phyloP scores from a whole-genome alignment of 345 rosid species.

The Aquilaria malaccensis region DNA sequence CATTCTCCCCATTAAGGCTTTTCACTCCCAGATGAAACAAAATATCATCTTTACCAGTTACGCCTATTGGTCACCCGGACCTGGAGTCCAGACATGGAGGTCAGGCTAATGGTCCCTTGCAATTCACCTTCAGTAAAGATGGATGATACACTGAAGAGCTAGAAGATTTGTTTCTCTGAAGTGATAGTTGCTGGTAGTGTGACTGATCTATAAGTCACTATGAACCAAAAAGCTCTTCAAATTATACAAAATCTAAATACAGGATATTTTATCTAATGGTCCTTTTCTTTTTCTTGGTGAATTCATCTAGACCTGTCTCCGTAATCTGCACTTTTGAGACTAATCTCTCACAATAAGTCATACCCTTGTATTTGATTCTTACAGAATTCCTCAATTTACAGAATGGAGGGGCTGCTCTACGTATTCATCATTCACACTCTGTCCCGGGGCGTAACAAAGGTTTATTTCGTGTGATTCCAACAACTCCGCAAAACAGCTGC shows the following conservation, averaged over 20 bases:
- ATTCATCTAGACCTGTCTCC: too few relatives aligned
- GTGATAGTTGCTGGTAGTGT: too few relatives aligned
- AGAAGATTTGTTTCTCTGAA: too few relatives aligned
- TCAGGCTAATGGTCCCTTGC: constrained; percentile 24
- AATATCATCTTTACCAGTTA: constrained; percentile 63
- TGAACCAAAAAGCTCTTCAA: too few relatives aligned
- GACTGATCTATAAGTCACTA: too few relatives aligned
- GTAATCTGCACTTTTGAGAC: constrained; percentile 1
- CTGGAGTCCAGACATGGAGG: constrained; percentile 89
- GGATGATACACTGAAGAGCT: too few relatives aligned
- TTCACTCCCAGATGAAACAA: constrained; percentile 46
- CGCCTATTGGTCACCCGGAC: constrained; percentile 68
- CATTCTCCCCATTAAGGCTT: constrained; percentile 48
- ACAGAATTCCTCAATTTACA: constrained; percentile 30
- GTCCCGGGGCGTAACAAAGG: constrained; percentile 65
- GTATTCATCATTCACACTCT: constrained; percentile 81
- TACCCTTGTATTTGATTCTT: constrained; percentile 11
- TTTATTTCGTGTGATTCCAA: constrained; percentile 63
- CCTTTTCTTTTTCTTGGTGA: too few relatives aligned
- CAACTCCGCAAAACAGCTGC: constrained; percentile 35
- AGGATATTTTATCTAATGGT: too few relatives aligned
- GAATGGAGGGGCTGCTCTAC: constrained; percentile 44
- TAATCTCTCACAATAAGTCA: neutral
- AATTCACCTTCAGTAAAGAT: too few relatives aligned
- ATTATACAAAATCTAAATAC: too few relatives aligned